Evolutionary conservation across 2,329 filamentous ascomycete species (phyloP).

Genomic region (Ciborinia camelliae): DNA sequence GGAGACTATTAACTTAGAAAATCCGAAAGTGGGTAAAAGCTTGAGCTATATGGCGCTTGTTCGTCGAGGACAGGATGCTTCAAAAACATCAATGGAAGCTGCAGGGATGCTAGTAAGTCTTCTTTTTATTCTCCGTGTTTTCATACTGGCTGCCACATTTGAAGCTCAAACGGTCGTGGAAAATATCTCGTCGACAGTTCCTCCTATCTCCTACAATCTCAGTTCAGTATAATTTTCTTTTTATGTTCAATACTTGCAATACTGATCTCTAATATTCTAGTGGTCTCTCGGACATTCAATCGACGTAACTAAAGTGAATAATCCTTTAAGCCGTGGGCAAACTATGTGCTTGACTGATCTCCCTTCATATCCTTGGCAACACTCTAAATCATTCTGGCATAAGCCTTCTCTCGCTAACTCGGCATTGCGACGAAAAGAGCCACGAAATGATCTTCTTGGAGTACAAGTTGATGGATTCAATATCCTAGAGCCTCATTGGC

Average conservation of each 20-base stretch:
- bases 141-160: background rate
- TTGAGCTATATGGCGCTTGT: background rate
- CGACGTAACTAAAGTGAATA: slow-evolving; percentile 48
- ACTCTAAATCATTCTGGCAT: slow-evolving; percentile 50
- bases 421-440: slow-evolving; percentile 26
- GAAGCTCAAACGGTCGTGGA: background rate
- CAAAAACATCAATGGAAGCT: background rate
- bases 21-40: background rate
- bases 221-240: too few relatives aligned
- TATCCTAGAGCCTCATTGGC: background rate
- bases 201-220: background rate
- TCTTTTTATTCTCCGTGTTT: background rate
- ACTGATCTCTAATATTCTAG: too few relatives aligned
- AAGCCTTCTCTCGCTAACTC: slow-evolving; percentile 48
- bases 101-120: background rate
- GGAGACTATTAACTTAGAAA: background rate
- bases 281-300: slow-evolving; percentile 33
- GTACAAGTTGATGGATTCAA: background rate
- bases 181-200: background rate
- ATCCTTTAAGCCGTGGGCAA: slow-evolving; percentile 36
- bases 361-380: slow-evolving; percentile 53
- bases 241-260: too few relatives aligned
- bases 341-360: slow-evolving; percentile 37
- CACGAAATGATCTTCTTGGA: slow-evolving; percentile 1
- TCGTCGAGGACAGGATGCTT: background rate